Evolutionary conservation across 441 rosid genomes (phyloP), one percentile per base, ranked within the genome.

Genomic region (Dalechampia spathulata): DNA sequence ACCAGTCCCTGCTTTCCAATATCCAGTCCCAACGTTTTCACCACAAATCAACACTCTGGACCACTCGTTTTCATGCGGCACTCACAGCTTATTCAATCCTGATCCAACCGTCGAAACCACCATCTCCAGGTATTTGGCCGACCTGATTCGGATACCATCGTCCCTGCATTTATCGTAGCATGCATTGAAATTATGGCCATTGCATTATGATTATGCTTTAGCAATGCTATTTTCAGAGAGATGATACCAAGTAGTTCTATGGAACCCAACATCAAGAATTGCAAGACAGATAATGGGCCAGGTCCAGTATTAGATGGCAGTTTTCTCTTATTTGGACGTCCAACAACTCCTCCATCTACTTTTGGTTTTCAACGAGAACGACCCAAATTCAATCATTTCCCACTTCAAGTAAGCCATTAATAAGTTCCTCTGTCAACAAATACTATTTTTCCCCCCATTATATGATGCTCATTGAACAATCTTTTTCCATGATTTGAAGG

Each of bases 111-210:
- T n/a, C n/a, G n/a, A n/a, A 30, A 30, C 8, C 34, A 13, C 16
- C 56, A 49, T 41, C 52, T 55, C 65, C 42, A 41, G 78, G 78
- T 30, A n/a, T n/a, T 76, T 52, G 49, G 60, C 40, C 22, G 49
- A 22, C 5, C 3, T 32, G 1, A 11, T 16, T 37, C 0, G 5
- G 4, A 3, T 3, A 30, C 8, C 8, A 30, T 30, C n/a, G n/a
- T n/a, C n/a, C n/a, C n/a, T n/a, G n/a, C n/a, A 30, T 30, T 30
- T 30, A 30, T 30, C 34, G 8, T 3, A 30, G 34, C 34, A 30
- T 8, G 4, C 34, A 30, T 3, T n/a, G n/a, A n/a, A n/a, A n/a
- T n/a, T n/a, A n/a, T n/a, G n/a, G n/a, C n/a, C n/a, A n/a, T n/a
- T n/a, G n/a, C n/a, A 2, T 34, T 34, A 8, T 8, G 10, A 5